These are phyloP conservation scores for Colletotrichum coccodes DNA, from an alignment of 2,329 filamentous ascomycete genomes.

Conservation along the genomic window DNA sequence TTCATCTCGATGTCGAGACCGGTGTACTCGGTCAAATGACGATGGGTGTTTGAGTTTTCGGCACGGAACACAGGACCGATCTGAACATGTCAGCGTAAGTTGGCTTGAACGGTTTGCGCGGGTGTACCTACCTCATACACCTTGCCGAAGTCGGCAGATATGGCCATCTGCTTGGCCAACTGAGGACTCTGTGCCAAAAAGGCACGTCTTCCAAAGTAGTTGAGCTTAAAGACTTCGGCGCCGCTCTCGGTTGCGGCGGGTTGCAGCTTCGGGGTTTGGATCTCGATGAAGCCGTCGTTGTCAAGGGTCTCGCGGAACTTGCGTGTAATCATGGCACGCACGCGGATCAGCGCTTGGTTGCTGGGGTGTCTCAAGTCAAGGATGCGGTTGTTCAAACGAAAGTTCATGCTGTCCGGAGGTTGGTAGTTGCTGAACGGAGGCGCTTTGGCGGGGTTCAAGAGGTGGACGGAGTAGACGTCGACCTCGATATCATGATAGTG, in stretches of 20 bases:
- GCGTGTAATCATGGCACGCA: slow-evolving; percentile 83
- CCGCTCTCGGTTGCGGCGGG: slow-evolving; percentile 91
- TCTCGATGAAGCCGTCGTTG: slow-evolving; percentile 84
- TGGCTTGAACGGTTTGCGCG: neutral
- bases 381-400: slow-evolving; percentile 61
- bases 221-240: slow-evolving; percentile 88
- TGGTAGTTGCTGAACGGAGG: slow-evolving; percentile 61
- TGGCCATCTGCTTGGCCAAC: slow-evolving; percentile 91
- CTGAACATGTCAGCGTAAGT: slow-evolving; percentile 30
- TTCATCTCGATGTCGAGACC: slow-evolving; percentile 94
- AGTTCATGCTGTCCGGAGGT: slow-evolving; percentile 42
- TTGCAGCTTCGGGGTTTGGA: slow-evolving; percentile 93
- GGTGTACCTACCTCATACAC: slow-evolving; percentile 76
- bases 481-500: slow-evolving; percentile 82
- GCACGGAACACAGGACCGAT: slow-evolving; percentile 91
- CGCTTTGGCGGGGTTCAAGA: slow-evolving; percentile 61
- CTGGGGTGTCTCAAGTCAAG: slow-evolving; percentile 87
- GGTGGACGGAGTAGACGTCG: slow-evolving; percentile 66
- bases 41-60: slow-evolving; percentile 95
- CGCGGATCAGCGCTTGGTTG: slow-evolving; percentile 87
- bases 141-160: slow-evolving; percentile 87
- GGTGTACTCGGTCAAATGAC: slow-evolving; percentile 94
- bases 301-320: slow-evolving; percentile 83
- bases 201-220: slow-evolving; percentile 88
- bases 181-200: slow-evolving; percentile 94